Evolutionary conservation across 2,329 filamentous ascomycete species (phyloP), one percentile per base, ranked within the genome.

Genomic region (Sclerotiophoma versabilis): DNA sequence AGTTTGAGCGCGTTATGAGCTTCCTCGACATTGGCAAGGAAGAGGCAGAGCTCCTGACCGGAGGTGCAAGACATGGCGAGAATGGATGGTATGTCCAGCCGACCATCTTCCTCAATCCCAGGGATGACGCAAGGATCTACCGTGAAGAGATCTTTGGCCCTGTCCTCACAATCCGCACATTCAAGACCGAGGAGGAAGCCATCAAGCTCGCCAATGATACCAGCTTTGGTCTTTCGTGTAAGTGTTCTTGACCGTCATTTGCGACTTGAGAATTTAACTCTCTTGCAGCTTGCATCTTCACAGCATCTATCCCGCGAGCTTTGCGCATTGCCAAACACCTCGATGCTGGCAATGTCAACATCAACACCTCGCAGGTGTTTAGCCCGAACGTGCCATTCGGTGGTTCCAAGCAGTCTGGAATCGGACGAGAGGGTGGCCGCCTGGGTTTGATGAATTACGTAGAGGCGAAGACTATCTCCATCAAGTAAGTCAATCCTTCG

Each of bases 101-200:
- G 5, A 70, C 69, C 5, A 67, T 74, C 37, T 71, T 74, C 53
- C 27, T 66, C 14, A 66, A 71, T 20, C 62, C 68, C 3, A 54
- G 54, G 11, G 61, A 63, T 12, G 65, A 64, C 11, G 53, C 58
- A 8, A 60, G 43, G 23, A 66, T 70, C 17, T 72, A 70, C 41
- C 54, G 52, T 19, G 64, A 73, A 22, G 70, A 73, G 53, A 69
- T 74, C 25, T 74, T 74, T 41, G 72, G 72, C 0, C 72, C 70
- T 6, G 68, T 74, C 4, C 36, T 70, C 17, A 57, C 44, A 2
- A 63, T 74, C 9, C 49, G 60, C 32, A 68, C 67, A 22, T 74
- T 74, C 50, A 62, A 66, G 37, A 72, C 71, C 0, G 70, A 74
- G 56, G 67, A 69, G 19, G 71, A 73, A 37, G 71, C 64, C 5